These are phyloP conservation scores for Flaveria linearis DNA, from an alignment of 129 eudicot species.

Conservation along the genomic window DNA sequence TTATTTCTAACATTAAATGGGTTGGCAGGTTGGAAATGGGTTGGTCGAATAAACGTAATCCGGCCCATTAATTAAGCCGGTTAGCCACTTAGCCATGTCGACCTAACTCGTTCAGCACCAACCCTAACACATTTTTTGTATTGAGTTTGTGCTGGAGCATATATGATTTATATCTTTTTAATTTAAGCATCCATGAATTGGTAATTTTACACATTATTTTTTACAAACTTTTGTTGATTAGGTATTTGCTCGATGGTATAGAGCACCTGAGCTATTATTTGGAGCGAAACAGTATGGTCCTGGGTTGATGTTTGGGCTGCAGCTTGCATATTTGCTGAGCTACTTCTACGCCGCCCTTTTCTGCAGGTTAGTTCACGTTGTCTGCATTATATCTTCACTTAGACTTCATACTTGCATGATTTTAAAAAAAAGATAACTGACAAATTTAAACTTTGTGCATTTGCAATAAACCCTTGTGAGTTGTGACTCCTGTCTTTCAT, in stretches of 20 bases:
- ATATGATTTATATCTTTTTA: background rate
- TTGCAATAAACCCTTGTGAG: background rate
- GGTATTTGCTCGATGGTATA: slow-evolving; percentile 99
- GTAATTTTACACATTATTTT: background rate
- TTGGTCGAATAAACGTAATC: background rate
- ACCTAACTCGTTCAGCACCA: background rate
- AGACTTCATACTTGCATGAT: background rate
- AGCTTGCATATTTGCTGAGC: slow-evolving; percentile 97
- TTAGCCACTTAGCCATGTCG: background rate
- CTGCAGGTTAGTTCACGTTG: slow-evolving; percentile 57
- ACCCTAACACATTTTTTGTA: background rate
- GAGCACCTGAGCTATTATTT: slow-evolving; percentile 96
- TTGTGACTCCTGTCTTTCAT: background rate
- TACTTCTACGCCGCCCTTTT: slow-evolving; percentile 86
- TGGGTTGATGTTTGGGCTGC: slow-evolving; percentile 99
- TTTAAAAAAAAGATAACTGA: background rate
- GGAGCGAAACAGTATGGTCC: slow-evolving; percentile 97
- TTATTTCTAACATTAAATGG: background rate
- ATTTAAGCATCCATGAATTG: background rate
- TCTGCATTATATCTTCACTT: slow-evolving; percentile 16
- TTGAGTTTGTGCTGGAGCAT: background rate
- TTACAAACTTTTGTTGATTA: slow-evolving; percentile 25
- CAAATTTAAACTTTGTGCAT: background rate
- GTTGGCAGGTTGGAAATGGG: background rate
- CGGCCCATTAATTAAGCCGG: background rate